Evolutionary conservation across 169 alveolate species (phyloP).

Genomic region (Plasmodium yoelii): DNA sequence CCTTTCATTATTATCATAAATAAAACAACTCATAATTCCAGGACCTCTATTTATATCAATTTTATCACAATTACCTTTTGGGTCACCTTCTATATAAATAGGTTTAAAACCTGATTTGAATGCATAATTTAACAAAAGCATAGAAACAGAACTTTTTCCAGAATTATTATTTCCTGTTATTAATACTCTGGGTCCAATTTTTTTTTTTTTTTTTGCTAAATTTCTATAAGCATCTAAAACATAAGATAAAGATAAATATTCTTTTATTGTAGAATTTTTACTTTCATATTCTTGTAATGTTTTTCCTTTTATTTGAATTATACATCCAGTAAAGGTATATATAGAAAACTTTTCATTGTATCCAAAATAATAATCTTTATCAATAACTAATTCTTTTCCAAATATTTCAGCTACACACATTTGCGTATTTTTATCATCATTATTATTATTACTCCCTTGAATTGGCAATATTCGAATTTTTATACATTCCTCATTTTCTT

Average conservation of each 20-base stretch:
- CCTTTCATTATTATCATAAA: constrained; percentile 35
- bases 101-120: constrained; percentile 89
- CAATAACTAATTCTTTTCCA: constrained; percentile 89
- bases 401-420: constrained; percentile 88
- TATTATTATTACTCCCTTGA: constrained; percentile 3
- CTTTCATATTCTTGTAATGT: constrained; percentile 92
- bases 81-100: constrained; percentile 89
- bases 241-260: constrained; percentile 84
- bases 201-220: constrained; percentile 85
- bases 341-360: constrained; percentile 88
- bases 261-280: constrained; percentile 88
- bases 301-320: constrained; percentile 89
- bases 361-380: constrained; percentile 85
- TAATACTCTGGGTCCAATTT: constrained; percentile 89
- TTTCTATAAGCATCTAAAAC: constrained; percentile 88
- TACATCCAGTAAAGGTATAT: constrained; percentile 91
- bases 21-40: constrained; percentile 59
- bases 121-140: constrained; percentile 88
- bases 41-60: constrained; percentile 49
- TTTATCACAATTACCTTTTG: constrained; percentile 80
- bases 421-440: constrained; percentile 7
- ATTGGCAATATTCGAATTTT: constrained; percentile 25
- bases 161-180: constrained; percentile 91
- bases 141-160: constrained; percentile 90
- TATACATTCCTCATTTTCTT: constrained; percentile 64